Conservation (phyloP, 2,329 filamentous ascomycete species). For the Pseudogymnoascus sp. region DNA sequence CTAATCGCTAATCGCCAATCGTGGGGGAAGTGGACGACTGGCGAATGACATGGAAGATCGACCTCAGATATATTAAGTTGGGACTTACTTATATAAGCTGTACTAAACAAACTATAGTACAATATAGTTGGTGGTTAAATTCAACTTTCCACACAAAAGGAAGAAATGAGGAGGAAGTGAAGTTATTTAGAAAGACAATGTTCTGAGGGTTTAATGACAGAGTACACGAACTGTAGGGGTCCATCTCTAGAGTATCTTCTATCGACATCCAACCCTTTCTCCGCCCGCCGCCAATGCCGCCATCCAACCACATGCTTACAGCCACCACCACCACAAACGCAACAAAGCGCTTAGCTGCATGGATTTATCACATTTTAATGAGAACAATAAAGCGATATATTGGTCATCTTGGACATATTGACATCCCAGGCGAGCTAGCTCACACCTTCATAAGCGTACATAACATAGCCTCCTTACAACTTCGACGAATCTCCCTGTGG, state of each 20-base stretch:
- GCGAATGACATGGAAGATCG: not conserved
- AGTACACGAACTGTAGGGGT: not conserved
- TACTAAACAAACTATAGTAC: not conserved
- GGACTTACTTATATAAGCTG: not conserved
- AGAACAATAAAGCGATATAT: not conserved
- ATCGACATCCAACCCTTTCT: not conserved
- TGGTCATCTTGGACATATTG: not conserved
- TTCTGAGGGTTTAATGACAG: not conserved
- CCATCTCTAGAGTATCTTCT: not conserved
- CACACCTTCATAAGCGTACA: not conserved
- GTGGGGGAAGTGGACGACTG: not conserved
- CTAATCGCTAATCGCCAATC: not conserved
- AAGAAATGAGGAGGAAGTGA: not conserved
- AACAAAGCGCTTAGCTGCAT: not conserved
- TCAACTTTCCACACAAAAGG: not conserved
- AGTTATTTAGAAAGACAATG: not conserved
- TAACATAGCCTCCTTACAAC: constrained; percentile 33
- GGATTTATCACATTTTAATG: not conserved
- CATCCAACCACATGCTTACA: not conserved
- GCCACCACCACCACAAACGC: not conserved
- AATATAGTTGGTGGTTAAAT: not conserved
- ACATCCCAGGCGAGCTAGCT: not conserved
- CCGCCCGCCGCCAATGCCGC: not conserved
- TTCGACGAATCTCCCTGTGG: constrained; percentile 58
- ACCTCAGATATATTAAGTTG: not conserved